phyloP scores from a whole-genome alignment of 805 yeast genomes.

The Pichia gijzeniarum region DNA sequence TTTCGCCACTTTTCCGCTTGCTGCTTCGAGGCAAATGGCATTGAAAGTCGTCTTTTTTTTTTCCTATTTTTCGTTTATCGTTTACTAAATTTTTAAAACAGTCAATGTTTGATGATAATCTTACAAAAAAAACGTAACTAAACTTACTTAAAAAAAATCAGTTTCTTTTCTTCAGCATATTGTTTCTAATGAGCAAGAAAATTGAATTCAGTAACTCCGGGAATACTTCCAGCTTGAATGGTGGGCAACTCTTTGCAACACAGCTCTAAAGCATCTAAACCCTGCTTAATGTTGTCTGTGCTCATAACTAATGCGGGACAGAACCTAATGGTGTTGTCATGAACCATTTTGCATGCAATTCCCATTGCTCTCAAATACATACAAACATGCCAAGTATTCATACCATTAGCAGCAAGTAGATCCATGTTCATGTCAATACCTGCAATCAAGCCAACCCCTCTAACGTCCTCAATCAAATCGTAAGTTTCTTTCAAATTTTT shows the following conservation, averaged over 20 bases:
- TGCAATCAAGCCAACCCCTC: constrained; percentile 24
- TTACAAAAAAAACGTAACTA: too few relatives aligned
- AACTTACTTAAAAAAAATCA: too few relatives aligned
- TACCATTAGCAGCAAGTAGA: constrained; percentile 11
- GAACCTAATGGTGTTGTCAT: constrained; percentile 10
- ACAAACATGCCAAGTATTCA: constrained; percentile 23
- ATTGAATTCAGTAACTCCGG: neutral
- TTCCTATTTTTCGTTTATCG: too few relatives aligned
- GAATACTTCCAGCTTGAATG: neutral
- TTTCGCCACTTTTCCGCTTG: too few relatives aligned
- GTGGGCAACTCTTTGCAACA: neutral
- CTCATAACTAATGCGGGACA: neutral
- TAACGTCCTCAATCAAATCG: constrained; percentile 19
- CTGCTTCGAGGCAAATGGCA: too few relatives aligned
- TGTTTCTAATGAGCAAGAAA: neutral
- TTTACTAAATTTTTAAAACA: too few relatives aligned
- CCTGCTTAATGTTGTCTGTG: neutral
- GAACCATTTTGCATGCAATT: constrained; percentile 24
- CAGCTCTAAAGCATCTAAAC: neutral
- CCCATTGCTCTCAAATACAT: constrained; percentile 25
- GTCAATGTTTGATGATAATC: too few relatives aligned
- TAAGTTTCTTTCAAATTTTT: constrained; percentile 12
- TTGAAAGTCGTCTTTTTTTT: too few relatives aligned
- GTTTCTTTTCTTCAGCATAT: too few relatives aligned
- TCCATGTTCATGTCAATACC: constrained; percentile 20